phyloP scores from a whole-genome alignment of 176 grass and related monocot genomes.

The Saccharum spontaneum region DNA sequence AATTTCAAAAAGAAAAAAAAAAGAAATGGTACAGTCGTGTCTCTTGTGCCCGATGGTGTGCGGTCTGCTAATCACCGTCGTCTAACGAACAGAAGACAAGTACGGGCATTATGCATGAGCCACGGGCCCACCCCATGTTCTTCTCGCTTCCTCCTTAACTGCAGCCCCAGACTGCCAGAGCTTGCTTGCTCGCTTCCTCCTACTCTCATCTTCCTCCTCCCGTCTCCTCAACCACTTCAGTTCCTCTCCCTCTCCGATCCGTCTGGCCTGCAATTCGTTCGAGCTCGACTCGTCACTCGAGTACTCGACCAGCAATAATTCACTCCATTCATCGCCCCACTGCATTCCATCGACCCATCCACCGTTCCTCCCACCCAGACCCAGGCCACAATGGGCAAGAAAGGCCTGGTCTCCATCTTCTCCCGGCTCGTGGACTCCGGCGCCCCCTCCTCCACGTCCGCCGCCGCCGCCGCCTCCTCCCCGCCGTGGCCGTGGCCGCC shows the following conservation, averaged over 20 bases:
- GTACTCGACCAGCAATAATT: not conserved
- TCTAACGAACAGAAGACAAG: not conserved
- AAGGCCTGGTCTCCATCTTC: slow-evolving; percentile 53
- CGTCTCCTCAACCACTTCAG: not conserved
- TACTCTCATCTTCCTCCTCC: not conserved
- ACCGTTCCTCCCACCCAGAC: no score
- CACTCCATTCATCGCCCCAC: not conserved
- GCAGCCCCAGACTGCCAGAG: not conserved
- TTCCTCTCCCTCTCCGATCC: not conserved
- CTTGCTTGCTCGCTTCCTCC: not conserved
- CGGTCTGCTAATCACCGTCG: not conserved
- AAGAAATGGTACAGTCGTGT: not conserved
- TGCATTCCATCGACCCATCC: not conserved
- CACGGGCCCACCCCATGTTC: slow-evolving; percentile 25
- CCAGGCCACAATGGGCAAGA: slow-evolving; percentile 40
- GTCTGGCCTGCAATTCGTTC: not conserved
- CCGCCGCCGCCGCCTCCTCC: not conserved
- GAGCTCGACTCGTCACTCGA: not conserved
- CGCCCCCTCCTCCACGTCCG: not conserved
- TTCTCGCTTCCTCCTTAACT: slow-evolving; percentile 11
- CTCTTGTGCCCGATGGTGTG: not conserved
- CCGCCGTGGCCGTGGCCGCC: slow-evolving; percentile 56
- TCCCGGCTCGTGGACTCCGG: slow-evolving; percentile 33
- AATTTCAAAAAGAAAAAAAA: no score
- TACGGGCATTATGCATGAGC: slow-evolving; percentile 22